Evolutionary conservation across 2,329 filamentous ascomycete species (phyloP), one percentile per base, ranked within the genome.

Genomic region (Diaporthe sp.): DNA sequence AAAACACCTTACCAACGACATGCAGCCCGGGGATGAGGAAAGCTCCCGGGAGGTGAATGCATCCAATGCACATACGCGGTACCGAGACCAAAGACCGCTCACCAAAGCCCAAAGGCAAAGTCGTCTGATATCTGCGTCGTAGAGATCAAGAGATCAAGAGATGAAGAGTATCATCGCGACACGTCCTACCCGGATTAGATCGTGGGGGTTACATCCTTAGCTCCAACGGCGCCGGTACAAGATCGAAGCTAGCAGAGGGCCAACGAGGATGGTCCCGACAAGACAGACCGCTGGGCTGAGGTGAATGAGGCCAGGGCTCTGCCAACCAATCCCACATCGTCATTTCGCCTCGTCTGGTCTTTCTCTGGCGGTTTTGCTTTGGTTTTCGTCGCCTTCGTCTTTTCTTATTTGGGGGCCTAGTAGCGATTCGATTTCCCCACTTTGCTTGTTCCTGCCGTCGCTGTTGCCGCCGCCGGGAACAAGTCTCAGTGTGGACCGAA

Each of bases 241-340:
- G 65, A 58, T 74, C 65, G 58, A 74, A 72, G 75, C 72, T 74
- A 67, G 72, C 55, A 39, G 9, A 39, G 9, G 34, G 25, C 37
- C 58, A 62, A 53, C 72, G 51, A 76, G 75, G 75, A 76, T 76
- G 25, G n/a, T 17, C 72, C 75, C 67, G 59, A 65, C 65, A 72
- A 51, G 19, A 15, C 22, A 72, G n/a, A 59, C 31, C 34, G 74
- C 44, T 19, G 7, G 44, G 51, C 37, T 76, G 46, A 55, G 44
- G 39, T 74, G 67, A 76, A 67, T 70, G 59, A 68, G 31, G 57
- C 62, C 55, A 71, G 37, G 22, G 4, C 51, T 28, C 10, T 19
- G 44, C 42, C 58, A 34, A 46, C 55, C 65, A 49, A 65, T 51
- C 31, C 65, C 34, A 42, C 34, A 17, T 25, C 49, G 65, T 39